Base-by-base conservation (phyloP, 371 early-diverging fungal genomes). In the Ecytonucleospora hepatopenaei region DNA sequence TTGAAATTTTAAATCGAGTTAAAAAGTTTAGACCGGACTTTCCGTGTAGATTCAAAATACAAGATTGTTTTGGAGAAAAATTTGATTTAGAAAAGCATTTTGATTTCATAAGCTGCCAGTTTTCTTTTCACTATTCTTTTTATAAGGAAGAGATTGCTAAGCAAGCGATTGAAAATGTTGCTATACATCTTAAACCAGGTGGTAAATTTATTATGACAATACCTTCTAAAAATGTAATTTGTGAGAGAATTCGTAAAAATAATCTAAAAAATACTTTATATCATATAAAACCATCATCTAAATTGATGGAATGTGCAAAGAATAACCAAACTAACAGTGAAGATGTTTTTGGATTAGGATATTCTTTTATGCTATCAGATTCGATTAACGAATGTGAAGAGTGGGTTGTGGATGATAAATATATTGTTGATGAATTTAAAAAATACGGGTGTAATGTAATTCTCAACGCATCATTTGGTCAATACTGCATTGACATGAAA, bases 351-450 rank as follows among this genome's bases (percentile, higher is more conserved):
- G 93, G 93, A 0, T 84, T 85, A 69, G 84, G 85, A 53, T 95
- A 96, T 76, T 83, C 84, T 81, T 98, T 96, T 80, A 84, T 87
- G 67, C 82, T 97, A 21, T 86, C 84, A 48, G 97, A 97, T 77
- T 97, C 97, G 0, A 88, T 98, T 1, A 86, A 89, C 56, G 88
- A 91, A 72, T 94, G 94, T 74, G 90, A 92, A 0, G 98, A 97
- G 79, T 96, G 90, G 77, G 79, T 97, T 27, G 87, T 68, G 0
- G 69, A 74, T 60, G 31, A 68, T 15, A 21, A 68, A 30, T 31
- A 24, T 21, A 57, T 79, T 24, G 56, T 53, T 19, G 35, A 62
- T n/a, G 24, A 40, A 15, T 59, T 71, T 27, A 27, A 49, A 32
- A 48, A 48, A n/a, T 54, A 65, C 23, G 65, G 62, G 8, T n/a